Evolutionary conservation across 1,139 yeast genomes (phyloP).

Genomic region (Blastobotrys elegans): DNA sequence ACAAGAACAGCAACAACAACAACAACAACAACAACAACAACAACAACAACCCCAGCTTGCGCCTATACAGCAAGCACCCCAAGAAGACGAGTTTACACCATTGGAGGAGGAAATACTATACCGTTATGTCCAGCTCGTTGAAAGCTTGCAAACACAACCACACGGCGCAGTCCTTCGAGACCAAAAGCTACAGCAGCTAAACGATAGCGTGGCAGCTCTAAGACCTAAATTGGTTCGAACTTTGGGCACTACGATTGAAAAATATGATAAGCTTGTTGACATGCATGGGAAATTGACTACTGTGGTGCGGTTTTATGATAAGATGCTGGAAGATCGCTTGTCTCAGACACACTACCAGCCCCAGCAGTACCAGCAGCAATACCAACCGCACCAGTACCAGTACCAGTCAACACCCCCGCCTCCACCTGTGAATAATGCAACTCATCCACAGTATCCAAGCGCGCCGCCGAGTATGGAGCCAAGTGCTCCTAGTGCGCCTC

Average conservation of each 20-base stretch:
- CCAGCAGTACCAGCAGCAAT: slow-evolving; percentile 34
- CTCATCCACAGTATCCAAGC: slow-evolving; percentile 1
- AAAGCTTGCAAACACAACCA: slow-evolving; percentile 47
- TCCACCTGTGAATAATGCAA: slow-evolving; percentile 4
- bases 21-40: slow-evolving; percentile 15
- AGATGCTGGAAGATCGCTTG: slow-evolving; percentile 65
- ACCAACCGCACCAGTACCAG: slow-evolving; percentile 6
- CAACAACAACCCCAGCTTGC: slow-evolving; percentile 1
- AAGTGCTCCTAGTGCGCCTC: not conserved
- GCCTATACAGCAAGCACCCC: slow-evolving; percentile 16
- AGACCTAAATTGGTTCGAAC: slow-evolving; percentile 74
- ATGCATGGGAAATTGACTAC: slow-evolving; percentile 80
- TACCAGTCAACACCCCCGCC: slow-evolving; percentile 12
- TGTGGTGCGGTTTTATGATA: slow-evolving; percentile 73
- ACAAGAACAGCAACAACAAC: slow-evolving; percentile 15
- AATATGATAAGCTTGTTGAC: slow-evolving; percentile 67
- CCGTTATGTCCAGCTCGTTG: slow-evolving; percentile 63
- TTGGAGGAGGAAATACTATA: slow-evolving; percentile 65
- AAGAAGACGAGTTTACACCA: slow-evolving; percentile 42
- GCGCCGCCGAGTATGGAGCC: not conserved
- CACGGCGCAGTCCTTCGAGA: slow-evolving; percentile 56
- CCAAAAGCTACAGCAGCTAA: slow-evolving; percentile 55
- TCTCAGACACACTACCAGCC: slow-evolving; percentile 41
- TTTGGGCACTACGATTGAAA: slow-evolving; percentile 56
- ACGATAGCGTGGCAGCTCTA: slow-evolving; percentile 56